Percentiles rank a stretch among this genome's conserved stretches.
Conservation (phyloP, 2,329 filamentous ascomycete species). For the Ploettnerulaceae sp. region DNA sequence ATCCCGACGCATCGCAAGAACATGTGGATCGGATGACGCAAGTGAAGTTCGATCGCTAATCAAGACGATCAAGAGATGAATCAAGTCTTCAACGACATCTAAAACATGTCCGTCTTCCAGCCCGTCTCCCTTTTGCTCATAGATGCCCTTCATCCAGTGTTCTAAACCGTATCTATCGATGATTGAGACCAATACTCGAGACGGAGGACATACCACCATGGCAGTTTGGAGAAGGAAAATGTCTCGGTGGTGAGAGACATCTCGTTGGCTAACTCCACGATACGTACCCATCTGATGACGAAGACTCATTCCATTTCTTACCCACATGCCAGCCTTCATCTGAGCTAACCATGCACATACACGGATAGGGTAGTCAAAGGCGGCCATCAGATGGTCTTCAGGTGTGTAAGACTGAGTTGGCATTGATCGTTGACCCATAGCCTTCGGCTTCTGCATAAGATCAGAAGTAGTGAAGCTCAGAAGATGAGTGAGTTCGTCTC, state of each 20-base stretch:
- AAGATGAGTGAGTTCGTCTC: constrained; percentile 60
- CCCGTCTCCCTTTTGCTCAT: constrained; percentile 63
- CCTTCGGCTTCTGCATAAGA: constrained; percentile 58
- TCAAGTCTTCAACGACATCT: constrained; percentile 92
- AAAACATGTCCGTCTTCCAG: constrained; percentile 86
- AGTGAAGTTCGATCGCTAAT: constrained; percentile 84
- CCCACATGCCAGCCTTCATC: constrained; percentile 98
- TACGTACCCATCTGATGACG: constrained; percentile 94
- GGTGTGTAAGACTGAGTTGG: constrained; percentile 53
- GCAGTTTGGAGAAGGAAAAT: constrained; percentile 91
- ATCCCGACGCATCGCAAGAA: constrained; percentile 76
- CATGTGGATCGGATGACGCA: constrained; percentile 60
- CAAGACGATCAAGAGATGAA: constrained; percentile 86
- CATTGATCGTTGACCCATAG: constrained; percentile 53
- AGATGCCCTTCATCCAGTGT: constrained; percentile 80
- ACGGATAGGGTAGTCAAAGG: constrained; percentile 88
- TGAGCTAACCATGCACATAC: constrained; percentile 96
- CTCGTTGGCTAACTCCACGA: constrained; percentile 79
- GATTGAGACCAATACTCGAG: constrained; percentile 79
- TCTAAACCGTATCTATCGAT: constrained; percentile 88
- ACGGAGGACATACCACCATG: constrained; percentile 78
- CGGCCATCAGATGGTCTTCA: constrained; percentile 77
- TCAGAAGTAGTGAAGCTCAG: constrained; percentile 69
- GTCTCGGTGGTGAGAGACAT: constrained; percentile 91
- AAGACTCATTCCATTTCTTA: constrained; percentile 92